phyloP scores from a whole-genome alignment of 2,329 filamentous ascomycete genomes.

The Aspergillus proliferans region DNA sequence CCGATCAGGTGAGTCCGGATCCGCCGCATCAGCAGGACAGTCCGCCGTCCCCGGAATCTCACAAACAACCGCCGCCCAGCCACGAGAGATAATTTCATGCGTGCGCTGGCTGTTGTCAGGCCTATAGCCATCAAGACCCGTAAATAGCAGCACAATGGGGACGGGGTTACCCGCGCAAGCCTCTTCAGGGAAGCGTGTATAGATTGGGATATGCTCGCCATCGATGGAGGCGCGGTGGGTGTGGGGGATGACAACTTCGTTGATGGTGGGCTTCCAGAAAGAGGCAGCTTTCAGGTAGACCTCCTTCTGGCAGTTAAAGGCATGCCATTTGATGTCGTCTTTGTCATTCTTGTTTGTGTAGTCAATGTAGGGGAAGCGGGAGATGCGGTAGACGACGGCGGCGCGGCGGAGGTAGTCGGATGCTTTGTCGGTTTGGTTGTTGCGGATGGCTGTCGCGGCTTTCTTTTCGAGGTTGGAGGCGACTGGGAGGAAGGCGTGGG shows the following conservation, averaged over 20 bases:
- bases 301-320: constrained; percentile 61
- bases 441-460: constrained; percentile 47
- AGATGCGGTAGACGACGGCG: constrained; percentile 66
- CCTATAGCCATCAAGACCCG: constrained; percentile 54
- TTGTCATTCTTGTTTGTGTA: constrained; percentile 20
- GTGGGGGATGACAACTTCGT: constrained; percentile 59
- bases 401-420: constrained; percentile 62
- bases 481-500: constrained; percentile 54
- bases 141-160: constrained; percentile 52
- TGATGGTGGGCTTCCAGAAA: constrained; percentile 53
- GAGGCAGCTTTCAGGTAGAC: constrained; percentile 54
- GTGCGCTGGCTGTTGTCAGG: constrained; percentile 49
- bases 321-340: constrained; percentile 49
- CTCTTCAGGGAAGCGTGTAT: constrained; percentile 54
- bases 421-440: constrained; percentile 49
- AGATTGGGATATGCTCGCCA: constrained; percentile 54
- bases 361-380: constrained; percentile 55
- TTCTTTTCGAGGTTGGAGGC: constrained; percentile 52
- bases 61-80: constrained; percentile 57
- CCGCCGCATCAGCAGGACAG: constrained; percentile 57
- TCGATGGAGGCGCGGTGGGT: constrained; percentile 46
- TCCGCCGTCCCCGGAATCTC: constrained; percentile 65
- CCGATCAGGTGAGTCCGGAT: constrained; percentile 55
- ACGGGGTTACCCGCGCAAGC: constrained; percentile 39
- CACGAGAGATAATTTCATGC: constrained; percentile 56